Conservation (phyloP, 129 eudicot species). For the Artemisia argyi region DNA sequence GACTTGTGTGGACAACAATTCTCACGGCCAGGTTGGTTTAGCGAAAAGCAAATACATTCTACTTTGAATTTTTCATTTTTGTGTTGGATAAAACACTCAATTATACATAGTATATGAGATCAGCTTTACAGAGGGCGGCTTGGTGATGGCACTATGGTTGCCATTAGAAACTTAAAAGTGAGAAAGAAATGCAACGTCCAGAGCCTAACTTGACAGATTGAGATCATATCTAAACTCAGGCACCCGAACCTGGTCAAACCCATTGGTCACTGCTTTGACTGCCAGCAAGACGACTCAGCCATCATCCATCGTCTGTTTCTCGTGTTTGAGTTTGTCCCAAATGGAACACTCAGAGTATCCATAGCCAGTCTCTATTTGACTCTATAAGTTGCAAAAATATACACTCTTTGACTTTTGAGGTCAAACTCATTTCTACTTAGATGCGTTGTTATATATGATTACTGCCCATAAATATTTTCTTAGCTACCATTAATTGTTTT, state of each 20-base stretch:
- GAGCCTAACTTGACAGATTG: slow-evolving; percentile 48
- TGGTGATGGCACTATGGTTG: slow-evolving; percentile 52
- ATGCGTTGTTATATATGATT: not conserved
- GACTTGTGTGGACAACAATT: slow-evolving; percentile 41
- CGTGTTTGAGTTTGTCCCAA: slow-evolving; percentile 58
- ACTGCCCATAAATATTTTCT: not conserved
- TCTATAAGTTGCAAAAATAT: not conserved
- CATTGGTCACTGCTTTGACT: slow-evolving; percentile 71
- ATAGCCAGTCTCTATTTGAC: slow-evolving; percentile 46
- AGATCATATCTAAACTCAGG: slow-evolving; percentile 55
- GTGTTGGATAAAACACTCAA: too few relatives aligned
- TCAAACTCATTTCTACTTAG: slow-evolving; percentile 2
- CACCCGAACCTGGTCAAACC: slow-evolving; percentile 59
- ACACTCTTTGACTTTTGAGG: slow-evolving; percentile 6
- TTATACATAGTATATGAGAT: not conserved
- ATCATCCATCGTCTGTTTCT: slow-evolving; percentile 38
- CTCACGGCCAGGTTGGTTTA: slow-evolving; percentile 48
- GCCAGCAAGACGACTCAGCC: slow-evolving; percentile 47
- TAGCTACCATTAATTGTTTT: not conserved
- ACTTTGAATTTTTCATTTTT: too few relatives aligned
- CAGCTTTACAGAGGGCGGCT: slow-evolving; percentile 73
- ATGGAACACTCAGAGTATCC: slow-evolving; percentile 50
- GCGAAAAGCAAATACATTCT: not conserved
- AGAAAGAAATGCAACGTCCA: slow-evolving; percentile 47
- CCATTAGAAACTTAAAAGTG: slow-evolving; percentile 56